Conservation (phyloP, 441 rosid genomes). For the Erysimum cheiri region DNA sequence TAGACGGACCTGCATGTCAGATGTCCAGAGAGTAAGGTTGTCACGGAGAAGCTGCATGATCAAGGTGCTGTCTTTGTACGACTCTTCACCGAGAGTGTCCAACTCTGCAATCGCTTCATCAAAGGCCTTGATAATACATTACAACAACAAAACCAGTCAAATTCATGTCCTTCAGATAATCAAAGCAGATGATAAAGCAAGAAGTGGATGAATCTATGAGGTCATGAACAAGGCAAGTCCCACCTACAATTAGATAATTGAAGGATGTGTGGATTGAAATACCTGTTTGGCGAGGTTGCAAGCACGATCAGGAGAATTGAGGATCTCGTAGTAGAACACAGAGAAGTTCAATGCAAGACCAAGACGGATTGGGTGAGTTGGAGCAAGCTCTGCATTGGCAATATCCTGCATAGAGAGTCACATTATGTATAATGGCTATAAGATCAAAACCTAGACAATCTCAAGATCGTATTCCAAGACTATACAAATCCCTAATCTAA, state of each 20-base stretch:
- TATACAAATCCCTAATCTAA: conserved; percentile 13
- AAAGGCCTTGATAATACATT: conserved; percentile 52
- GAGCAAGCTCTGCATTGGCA: conserved; percentile 68
- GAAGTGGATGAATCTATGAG: not conserved
- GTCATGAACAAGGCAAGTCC: not conserved
- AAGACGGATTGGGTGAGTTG: conserved; percentile 77
- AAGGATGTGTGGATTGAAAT: not conserved
- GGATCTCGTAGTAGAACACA: conserved; percentile 75
- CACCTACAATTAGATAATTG: not conserved
- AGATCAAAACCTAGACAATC: conserved; percentile 7
- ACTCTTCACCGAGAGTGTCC: conserved; percentile 82
- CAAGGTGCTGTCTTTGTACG: conserved; percentile 78
- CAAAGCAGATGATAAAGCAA: not conserved
- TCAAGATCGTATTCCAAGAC: conserved; percentile 3
- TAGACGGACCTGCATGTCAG: conserved; percentile 65
- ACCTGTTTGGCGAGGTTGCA: conserved; percentile 81
- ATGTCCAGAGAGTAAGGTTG: conserved; percentile 79
- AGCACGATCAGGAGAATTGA: conserved; percentile 78
- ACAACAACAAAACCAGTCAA: conserved; percentile 14
- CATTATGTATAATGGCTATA: conserved; percentile 2
- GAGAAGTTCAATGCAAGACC: conserved; percentile 80
- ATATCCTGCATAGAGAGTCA: conserved; percentile 52
- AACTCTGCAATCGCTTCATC: conserved; percentile 82
- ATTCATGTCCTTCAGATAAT: not conserved
- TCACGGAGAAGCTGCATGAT: conserved; percentile 87